A percentile compares a stretch with the other conserved stretches of the same genome.
phyloP scores from a whole-genome alignment of 129 eudicot genomes.

The Ambrosia artemisiifolia region DNA sequence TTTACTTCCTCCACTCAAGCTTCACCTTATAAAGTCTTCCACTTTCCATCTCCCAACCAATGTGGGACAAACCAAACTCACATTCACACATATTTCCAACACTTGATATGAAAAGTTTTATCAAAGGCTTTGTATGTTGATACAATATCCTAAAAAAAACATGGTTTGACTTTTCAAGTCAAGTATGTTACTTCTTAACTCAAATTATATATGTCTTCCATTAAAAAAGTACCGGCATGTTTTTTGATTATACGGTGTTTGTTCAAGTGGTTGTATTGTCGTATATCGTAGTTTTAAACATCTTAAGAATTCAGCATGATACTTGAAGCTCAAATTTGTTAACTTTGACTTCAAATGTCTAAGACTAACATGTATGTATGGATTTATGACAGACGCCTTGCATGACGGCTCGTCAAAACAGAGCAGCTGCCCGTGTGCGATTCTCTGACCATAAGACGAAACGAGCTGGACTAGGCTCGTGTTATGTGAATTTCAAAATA shows the following conservation, averaged over 20 bases:
- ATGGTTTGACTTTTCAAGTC: slow-evolving; percentile 12
- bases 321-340: slow-evolving; percentile 1
- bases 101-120: not conserved
- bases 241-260: not conserved
- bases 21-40: too few species aligned
- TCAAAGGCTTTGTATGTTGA: not conserved
- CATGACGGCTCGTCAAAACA: slow-evolving; percentile 51
- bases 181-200: not conserved
- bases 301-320: not conserved
- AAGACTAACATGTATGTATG: not conserved
- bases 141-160: not conserved
- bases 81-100: too few species aligned
- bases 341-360: slow-evolving; percentile 5
- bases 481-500: slow-evolving; percentile 14
- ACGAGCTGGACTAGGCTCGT: not conserved
- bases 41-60: too few species aligned
- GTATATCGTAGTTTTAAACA: not conserved
- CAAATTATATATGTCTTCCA: not conserved
- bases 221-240: not conserved
- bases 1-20: too few species aligned
- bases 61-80: too few species aligned
- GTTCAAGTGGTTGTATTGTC: not conserved
- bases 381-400: slow-evolving; percentile 40
- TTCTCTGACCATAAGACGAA: slow-evolving; percentile 36
- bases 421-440: slow-evolving; percentile 54